A percentile compares a stretch with the other conserved stretches of the same genome.
Conservation (phyloP, 768 basidiomycete genomes). For the Dioszegia hungarica region DNA sequence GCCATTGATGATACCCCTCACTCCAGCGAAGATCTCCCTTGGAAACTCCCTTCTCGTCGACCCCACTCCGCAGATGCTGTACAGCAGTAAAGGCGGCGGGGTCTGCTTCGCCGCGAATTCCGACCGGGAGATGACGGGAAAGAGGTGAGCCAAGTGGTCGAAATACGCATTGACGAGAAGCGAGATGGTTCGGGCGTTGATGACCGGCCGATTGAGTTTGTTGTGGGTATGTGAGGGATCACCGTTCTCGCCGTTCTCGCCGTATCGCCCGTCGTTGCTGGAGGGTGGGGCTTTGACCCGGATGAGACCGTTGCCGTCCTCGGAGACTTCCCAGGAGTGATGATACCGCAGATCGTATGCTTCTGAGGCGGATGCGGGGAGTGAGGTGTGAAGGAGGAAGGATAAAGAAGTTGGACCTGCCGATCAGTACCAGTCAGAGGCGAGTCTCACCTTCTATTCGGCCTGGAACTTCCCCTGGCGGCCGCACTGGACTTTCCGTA, state of each 20-base stretch:
- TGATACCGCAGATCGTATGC: conserved; percentile 81
- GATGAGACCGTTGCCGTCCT: conserved; percentile 81
- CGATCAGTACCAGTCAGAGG: conserved; percentile 19
- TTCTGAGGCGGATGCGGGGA: conserved; percentile 80
- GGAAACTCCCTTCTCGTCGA: conserved; percentile 75
- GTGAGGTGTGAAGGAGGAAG: conserved; percentile 84
- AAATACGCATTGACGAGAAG: conserved; percentile 88
- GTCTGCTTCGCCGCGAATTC: conserved; percentile 80
- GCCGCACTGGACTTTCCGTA: not conserved
- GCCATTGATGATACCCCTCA: conserved; percentile 78
- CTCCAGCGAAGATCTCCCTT: conserved; percentile 78
- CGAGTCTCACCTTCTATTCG: conserved; percentile 49
- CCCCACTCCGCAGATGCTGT: conserved; percentile 89
- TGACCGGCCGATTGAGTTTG: conserved; percentile 30
- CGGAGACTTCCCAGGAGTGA: conserved; percentile 78
- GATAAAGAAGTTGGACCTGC: conserved; percentile 80
- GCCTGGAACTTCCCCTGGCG: conserved; percentile 12
- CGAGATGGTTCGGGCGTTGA: conserved; percentile 44
- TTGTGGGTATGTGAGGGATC: conserved; percentile 26
- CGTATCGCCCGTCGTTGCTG: not conserved
- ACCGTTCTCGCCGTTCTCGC: conserved; percentile 15
- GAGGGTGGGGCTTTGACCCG: conserved; percentile 44
- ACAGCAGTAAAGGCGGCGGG: conserved; percentile 72
- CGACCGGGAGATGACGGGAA: conserved; percentile 79
- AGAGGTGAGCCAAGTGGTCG: conserved; percentile 72